Base-by-base conservation (phyloP, 352 stramenopile species). In the Pythium periplocum region DNA sequence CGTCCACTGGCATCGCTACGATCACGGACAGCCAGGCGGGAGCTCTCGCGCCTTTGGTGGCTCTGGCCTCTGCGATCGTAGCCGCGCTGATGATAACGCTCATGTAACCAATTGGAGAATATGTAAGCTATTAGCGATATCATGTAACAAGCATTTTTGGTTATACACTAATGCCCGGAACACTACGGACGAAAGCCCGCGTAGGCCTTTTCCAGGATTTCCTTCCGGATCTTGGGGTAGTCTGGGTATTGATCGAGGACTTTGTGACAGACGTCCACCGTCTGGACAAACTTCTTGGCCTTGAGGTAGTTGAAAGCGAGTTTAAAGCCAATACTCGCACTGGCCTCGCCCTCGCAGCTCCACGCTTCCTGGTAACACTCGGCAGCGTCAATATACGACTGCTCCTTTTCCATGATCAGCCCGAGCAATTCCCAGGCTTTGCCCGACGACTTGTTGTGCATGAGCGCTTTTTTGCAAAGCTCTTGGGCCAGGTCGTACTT, bases 221-320 rank as follows among this genome's bases (percentile, higher is more conserved):
- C 94, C 54, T 96, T 96, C 31, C 82, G 73, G 55, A 98, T 98
- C 70, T 96, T 95, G 6, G 90, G 92, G 66, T 98, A 98, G 56
- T 97, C 88, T 9, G 94, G 93, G 66, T 97, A 98, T 57, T 87
- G 76, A 53, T 91, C 75, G 33, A 98, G 75, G 37, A 98, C 90
- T 46, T 96, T 96, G 64, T 97, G 73, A 61, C 89, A 97, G 6
- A 98, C 83, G 57, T 98, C 90, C 39, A 98, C 95, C 10, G 91
- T 79, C 12, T 86, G 63, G 6, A 98, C 86, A 48, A 82, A 93
- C 45, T 90, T 88, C 58, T 93, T 93, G 35, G 91, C 87, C 68
- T 98, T 98, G 45, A 98, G 75, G 68, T 98, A 98, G 60, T 98
- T 98, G 68, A 98, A 98, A 4, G 90, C 92, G 1, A 98, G 69